Evolutionary conservation across 176 grass and related monocot genomes (phyloP).

Genomic region (Lolium perenne): DNA sequence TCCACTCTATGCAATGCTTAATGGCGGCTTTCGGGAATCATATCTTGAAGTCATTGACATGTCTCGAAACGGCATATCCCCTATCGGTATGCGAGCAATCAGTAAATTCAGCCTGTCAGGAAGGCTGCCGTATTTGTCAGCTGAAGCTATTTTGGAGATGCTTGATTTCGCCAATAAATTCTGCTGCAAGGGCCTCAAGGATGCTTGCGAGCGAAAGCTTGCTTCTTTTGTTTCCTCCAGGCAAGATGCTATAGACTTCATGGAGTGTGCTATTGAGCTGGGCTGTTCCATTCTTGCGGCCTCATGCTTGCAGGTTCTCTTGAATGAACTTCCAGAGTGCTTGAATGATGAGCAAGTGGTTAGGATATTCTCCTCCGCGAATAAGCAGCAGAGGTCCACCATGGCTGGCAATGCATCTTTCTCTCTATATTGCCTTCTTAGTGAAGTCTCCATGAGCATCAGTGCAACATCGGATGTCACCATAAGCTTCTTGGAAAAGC

Average conservation of each 20-base stretch:
- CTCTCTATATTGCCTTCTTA: slow-evolving; percentile 89
- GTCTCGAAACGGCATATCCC: slow-evolving; percentile 87
- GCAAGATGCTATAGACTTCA: slow-evolving; percentile 96
- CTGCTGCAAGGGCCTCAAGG: slow-evolving; percentile 93
- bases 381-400: slow-evolving; percentile 74
- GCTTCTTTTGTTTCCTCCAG: slow-evolving; percentile 85
- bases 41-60: slow-evolving; percentile 89
- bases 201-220: slow-evolving; percentile 88
- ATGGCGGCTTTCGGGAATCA: slow-evolving; percentile 89
- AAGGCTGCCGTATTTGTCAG: slow-evolving; percentile 72
- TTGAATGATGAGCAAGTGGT: slow-evolving; percentile 89
- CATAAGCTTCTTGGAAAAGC: slow-evolving; percentile 72
- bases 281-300: slow-evolving; percentile 81
- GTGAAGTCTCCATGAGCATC: slow-evolving; percentile 79
- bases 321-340: slow-evolving; percentile 84
- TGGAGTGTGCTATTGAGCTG: slow-evolving; percentile 95
- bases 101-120: slow-evolving; percentile 84
- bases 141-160: slow-evolving; percentile 83
- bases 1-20: slow-evolving; percentile 91
- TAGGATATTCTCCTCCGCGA: slow-evolving; percentile 72
- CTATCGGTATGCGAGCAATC: slow-evolving; percentile 75
- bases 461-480: slow-evolving; percentile 77
- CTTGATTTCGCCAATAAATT: slow-evolving; percentile 97
- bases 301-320: slow-evolving; percentile 86
- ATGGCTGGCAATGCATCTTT: slow-evolving; percentile 84